Conservation (phyloP, 1,139 yeast genomes). For the Lodderomyces jiufengensis region DNA sequence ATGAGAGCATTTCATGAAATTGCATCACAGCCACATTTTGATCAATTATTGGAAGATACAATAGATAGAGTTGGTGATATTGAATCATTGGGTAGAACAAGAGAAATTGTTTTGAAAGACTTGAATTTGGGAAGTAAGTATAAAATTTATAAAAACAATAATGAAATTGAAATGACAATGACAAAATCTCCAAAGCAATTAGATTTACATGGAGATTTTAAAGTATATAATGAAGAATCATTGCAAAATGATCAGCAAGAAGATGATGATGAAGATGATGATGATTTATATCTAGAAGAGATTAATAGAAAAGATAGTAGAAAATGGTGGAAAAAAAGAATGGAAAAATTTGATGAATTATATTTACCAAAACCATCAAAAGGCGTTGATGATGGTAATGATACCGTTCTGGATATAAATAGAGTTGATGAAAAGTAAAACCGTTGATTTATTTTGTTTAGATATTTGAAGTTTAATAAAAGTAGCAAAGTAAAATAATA, state of each 20-base stretch:
- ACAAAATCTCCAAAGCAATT: constrained; percentile 19
- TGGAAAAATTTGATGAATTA: constrained; percentile 28
- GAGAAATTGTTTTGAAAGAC: constrained; percentile 76
- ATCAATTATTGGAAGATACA: constrained; percentile 64
- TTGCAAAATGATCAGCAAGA: constrained; percentile 29
- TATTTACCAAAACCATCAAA: constrained; percentile 8
- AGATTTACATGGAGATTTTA: constrained; percentile 19
- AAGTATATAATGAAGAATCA: constrained; percentile 13
- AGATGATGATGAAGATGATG: constrained; percentile 33
- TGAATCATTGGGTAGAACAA: constrained; percentile 75
- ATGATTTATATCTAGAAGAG: constrained; percentile 37
- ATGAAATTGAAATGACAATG: constrained; percentile 15
- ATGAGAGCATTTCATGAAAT: constrained; percentile 86
- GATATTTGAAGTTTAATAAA: too few species aligned
- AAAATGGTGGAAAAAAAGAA: constrained; percentile 47
- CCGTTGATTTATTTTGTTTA: too few species aligned
- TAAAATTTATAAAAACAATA: constrained; percentile 17
- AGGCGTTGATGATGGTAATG: constrained; percentile 6
- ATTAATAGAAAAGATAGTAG: constrained; percentile 34
- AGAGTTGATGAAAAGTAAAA: constrained; percentile 6
- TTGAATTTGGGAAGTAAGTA: constrained; percentile 53
- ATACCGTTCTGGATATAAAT: constrained; percentile 8
- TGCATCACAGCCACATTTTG: constrained; percentile 68
- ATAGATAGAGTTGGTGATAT: constrained; percentile 71
- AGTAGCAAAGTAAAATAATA: too few species aligned